Evolutionary conservation across 768 basidiomycete genomes (phyloP).

Genomic region (Hericium rajendrae): DNA sequence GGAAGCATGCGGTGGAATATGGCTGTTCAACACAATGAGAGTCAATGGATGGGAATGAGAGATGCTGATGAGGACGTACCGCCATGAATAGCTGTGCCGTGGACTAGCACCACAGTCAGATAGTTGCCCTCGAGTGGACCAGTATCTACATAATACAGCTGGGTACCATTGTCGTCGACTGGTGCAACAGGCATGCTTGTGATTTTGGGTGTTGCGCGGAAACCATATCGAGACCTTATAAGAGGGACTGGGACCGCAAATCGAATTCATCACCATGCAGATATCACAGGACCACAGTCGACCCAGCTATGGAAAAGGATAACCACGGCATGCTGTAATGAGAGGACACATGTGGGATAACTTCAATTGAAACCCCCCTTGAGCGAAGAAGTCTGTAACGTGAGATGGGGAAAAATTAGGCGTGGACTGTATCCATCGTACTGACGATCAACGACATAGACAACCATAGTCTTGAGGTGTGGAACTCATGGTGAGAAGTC

Average conservation of each 20-base stretch:
- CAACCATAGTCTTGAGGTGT: not conserved
- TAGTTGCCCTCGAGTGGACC: not conserved
- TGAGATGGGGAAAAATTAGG: no score
- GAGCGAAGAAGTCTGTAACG: not conserved
- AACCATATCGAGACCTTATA: not conserved
- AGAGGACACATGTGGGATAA: not conserved
- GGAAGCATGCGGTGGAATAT: slow-evolving; percentile 15
- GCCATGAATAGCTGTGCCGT: not conserved
- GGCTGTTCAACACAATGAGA: not conserved
- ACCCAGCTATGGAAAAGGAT: not conserved
- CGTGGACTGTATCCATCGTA: not conserved
- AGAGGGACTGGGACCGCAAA: not conserved
- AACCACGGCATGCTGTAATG: not conserved
- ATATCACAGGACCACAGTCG: no score
- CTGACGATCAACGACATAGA: not conserved
- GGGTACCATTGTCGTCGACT: not conserved
- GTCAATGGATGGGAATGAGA: not conserved
- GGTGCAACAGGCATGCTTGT: not conserved
- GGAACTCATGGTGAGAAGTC: not conserved
- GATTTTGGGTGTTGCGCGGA: not conserved
- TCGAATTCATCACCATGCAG: not conserved
- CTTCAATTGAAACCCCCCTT: not conserved
- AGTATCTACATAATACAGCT: not conserved
- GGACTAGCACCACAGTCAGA: not conserved
- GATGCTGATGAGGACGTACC: not conserved